Evolutionary conservation across 352 stramenopile genomes (phyloP), one percentile per base, ranked within the genome.

Genomic region (Globisporangium abappressorium): DNA sequence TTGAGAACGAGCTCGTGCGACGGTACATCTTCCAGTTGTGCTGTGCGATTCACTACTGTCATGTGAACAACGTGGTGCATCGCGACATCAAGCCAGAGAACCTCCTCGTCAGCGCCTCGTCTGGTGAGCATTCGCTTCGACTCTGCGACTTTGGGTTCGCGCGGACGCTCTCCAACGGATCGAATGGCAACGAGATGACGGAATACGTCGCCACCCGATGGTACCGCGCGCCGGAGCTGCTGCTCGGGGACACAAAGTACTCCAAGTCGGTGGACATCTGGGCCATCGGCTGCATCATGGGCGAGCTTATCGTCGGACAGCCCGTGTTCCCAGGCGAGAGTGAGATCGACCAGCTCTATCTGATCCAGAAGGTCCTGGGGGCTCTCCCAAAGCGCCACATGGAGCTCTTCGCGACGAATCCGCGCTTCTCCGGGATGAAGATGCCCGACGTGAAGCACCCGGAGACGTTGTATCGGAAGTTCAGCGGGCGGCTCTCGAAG

Each of bases 41-140:
- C 51, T 92, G 97, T 41, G 96, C 97, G 26, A 88, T 99, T 36
- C 96, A 95, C 51, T 98, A 99, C 75, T 99, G 99, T 69, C 98
- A 99, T 73, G 72, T 74, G 1, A 90, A 99, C 58, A 97, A 93
- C 28, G 98, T 99, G 63, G 98, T 98, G 75, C 97, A 99, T 76
- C 90, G 97, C 15, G 98, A 99, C 82, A 99, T 99, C 78, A 99
- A 99, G 74, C 98, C 98, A 26, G 97, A 99, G 73, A 99, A 99
- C 77, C 74, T 99, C 55, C 81, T 99, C 15, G 90, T 99, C 49
- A 97, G 99, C 77, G 90, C 95, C 3, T 87, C 88, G 36, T 97
- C 90, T 33, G 90, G 92, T 1, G 92, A 98, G 62, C 97, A 99
- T 64, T 89, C 98, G 43, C 74, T 99, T 18, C 99, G 99, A 62